A percentile compares a stretch with the other conserved stretches of the same genome.
Evolutionary conservation across 805 yeast genomes (phyloP).

Genomic region (Cyberlindnera americana): DNA sequence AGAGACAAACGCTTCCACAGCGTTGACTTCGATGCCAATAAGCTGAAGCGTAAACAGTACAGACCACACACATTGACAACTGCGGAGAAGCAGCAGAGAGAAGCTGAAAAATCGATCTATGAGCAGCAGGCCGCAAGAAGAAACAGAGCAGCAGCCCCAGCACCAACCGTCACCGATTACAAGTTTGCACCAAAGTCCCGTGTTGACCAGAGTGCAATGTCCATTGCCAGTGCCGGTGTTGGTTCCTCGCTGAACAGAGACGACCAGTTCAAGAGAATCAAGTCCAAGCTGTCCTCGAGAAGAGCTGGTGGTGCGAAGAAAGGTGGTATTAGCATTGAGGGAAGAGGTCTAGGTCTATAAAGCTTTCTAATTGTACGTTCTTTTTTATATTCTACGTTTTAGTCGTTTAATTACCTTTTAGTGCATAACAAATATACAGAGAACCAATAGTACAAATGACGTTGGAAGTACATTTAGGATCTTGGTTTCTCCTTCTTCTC

Average conservation of each 20-base stretch:
- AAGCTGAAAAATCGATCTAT: slow-evolving; percentile 57
- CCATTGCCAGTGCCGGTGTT: slow-evolving; percentile 40
- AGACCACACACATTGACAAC: slow-evolving; percentile 12
- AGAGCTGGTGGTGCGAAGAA: slow-evolving; percentile 38
- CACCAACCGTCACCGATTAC: slow-evolving; percentile 82
- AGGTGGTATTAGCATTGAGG: slow-evolving; percentile 74
- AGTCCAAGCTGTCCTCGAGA: slow-evolving; percentile 35
- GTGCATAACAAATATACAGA: slow-evolving; percentile 30
- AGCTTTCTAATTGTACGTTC: too few species aligned
- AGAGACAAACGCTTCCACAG: slow-evolving; percentile 76
- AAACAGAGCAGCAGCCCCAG: slow-evolving; percentile 95
- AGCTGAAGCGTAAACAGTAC: slow-evolving; percentile 11
- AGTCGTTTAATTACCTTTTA: slow-evolving; percentile 20
- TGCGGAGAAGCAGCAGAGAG: slow-evolving; percentile 18
- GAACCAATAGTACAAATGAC: slow-evolving; percentile 16
- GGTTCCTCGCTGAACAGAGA: slow-evolving; percentile 55
- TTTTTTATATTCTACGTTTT: too few species aligned
- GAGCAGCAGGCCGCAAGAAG: slow-evolving; percentile 90
- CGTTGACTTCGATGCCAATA: slow-evolving; percentile 56
- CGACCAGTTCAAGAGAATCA: slow-evolving; percentile 79
- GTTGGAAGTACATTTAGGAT: slow-evolving; percentile 56
- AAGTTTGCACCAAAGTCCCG: slow-evolving; percentile 84
- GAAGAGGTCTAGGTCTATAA: slow-evolving; percentile 24
- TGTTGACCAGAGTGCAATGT: slow-evolving; percentile 38
- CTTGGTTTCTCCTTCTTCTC: slow-evolving; percentile 99